These are phyloP conservation scores for Oryza punctata DNA, from an alignment of 176 grass and related monocot genomes.

Conservation along the genomic window DNA sequence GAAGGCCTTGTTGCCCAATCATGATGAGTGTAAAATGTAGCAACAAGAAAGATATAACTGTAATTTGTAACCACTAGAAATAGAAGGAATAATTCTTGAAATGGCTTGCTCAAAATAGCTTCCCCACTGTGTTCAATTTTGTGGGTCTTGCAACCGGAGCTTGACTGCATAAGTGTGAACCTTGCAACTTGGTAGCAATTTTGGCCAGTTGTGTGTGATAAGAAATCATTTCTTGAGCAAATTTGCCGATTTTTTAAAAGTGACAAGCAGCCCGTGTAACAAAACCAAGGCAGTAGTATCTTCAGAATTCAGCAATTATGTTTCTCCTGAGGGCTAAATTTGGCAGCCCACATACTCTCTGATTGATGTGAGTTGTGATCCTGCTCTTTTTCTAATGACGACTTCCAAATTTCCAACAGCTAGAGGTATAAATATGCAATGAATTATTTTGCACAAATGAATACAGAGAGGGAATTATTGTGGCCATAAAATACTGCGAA, in stretches of 20 bases:
- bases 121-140: neutral
- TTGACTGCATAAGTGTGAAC: neutral
- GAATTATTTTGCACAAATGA: too few relatives aligned
- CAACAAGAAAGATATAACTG: slow-evolving; percentile 10
- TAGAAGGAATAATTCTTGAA: slow-evolving; percentile 41
- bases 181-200: neutral
- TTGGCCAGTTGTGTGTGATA: neutral
- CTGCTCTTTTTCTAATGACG: too few relatives aligned
- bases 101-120: neutral
- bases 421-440: neutral
- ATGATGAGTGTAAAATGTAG: slow-evolving; percentile 40
- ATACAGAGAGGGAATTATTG: neutral
- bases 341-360: neutral
- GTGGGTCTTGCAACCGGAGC: neutral
- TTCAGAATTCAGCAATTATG: neutral
- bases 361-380: neutral
- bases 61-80: slow-evolving; percentile 29
- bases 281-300: neutral
- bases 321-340: neutral
- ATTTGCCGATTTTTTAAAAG: neutral
- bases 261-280: neutral
- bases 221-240: neutral
- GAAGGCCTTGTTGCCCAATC: neutral
- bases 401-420: neutral
- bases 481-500: neutral